phyloP scores from a whole-genome alignment of 2,329 filamentous ascomycete species.

The Ceratocystiopsis minuta region DNA sequence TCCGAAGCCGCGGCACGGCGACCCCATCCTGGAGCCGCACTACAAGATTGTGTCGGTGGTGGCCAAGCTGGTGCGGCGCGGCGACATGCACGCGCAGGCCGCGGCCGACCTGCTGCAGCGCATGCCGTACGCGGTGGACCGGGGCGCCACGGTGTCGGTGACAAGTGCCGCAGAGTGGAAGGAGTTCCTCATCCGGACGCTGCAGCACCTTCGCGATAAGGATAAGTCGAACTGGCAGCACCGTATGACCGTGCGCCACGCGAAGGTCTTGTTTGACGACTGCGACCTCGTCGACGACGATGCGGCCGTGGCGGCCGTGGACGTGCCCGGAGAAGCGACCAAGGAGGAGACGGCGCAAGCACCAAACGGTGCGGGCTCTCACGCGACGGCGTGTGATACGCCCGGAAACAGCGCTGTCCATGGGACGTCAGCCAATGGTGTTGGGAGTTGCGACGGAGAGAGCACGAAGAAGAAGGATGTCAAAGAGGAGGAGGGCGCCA shows the following conservation, averaged over 20 bases:
- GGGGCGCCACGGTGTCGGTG: conserved; percentile 25
- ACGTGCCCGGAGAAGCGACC: too few relatives aligned
- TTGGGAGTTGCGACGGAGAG: too few relatives aligned
- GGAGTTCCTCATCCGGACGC: conserved; percentile 31
- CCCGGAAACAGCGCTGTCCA: too few relatives aligned
- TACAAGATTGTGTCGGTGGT: conserved; percentile 75
- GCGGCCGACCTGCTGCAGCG: conserved; percentile 35
- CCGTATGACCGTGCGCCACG: conserved; percentile 64
- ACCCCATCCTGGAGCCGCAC: conserved; percentile 77
- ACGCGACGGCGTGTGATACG: too few relatives aligned
- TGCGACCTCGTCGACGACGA: conserved; percentile 2
- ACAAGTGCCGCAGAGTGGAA: conserved; percentile 47
- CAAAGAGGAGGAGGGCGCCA: too few relatives aligned
- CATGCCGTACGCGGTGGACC: conserved; percentile 35
- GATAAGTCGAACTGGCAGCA: conserved; percentile 96
- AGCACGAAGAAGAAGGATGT: too few relatives aligned
- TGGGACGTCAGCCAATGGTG: too few relatives aligned
- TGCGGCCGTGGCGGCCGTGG: not conserved
- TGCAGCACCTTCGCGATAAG: conserved; percentile 40
- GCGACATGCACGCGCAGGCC: conserved; percentile 28
- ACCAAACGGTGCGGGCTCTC: not conserved
- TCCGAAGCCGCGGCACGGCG: conserved; percentile 40
- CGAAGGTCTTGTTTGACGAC: conserved; percentile 30
- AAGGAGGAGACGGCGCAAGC: not conserved
- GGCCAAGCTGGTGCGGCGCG: conserved; percentile 56